Conservation (phyloP, 352 stramenopile species). For the Pythium inflatum region DNA sequence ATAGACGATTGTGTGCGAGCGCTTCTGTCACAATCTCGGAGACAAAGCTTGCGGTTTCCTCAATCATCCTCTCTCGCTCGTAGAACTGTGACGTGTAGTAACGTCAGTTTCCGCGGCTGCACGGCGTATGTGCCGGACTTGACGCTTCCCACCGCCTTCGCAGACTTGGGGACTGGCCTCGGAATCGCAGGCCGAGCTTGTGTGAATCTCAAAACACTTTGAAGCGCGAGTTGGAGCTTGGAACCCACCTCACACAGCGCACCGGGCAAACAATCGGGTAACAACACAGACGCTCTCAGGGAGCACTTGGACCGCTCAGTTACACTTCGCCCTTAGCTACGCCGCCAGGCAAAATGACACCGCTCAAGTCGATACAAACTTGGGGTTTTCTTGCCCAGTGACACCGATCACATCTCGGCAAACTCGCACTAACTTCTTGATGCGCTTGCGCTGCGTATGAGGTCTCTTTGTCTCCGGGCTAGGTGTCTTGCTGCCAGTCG, state of each 20-base stretch:
- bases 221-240: slow-evolving; percentile 2
- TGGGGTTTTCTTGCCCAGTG: neutral
- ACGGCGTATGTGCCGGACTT: neutral
- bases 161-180: neutral
- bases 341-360: slow-evolving; percentile 2
- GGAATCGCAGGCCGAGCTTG: neutral
- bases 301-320: neutral
- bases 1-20: too few relatives aligned
- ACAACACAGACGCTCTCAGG: too few relatives aligned
- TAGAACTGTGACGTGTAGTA: slow-evolving; percentile 9
- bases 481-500: neutral
- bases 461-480: neutral
- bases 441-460: too few relatives aligned
- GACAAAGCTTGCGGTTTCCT: too few relatives aligned
- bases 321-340: neutral
- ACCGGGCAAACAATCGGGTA: neutral
- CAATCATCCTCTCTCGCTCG: too few relatives aligned
- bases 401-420: neutral
- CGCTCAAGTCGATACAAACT: neutral
- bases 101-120: slow-evolving; percentile 1
- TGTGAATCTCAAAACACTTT: slow-evolving; percentile 6
- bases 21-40: too few relatives aligned
- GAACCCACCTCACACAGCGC: neutral
- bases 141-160: neutral
- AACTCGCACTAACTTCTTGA: neutral